Conservation (phyloP, 176 grass and related monocot species). For the Saccharum spontaneum region DNA sequence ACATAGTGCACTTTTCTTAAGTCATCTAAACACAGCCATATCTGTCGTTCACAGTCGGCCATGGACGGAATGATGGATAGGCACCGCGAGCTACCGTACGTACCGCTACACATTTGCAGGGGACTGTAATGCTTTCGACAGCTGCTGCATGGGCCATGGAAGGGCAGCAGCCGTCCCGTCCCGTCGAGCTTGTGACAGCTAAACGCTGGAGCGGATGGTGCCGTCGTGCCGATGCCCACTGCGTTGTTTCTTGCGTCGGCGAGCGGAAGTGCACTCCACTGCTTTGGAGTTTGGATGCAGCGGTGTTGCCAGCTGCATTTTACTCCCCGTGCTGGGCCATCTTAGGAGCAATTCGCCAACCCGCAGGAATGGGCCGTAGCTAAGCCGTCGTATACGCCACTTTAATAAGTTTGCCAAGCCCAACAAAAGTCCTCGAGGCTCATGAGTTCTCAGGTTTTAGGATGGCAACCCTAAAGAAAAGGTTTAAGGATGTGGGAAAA, state of each 20-base stretch:
- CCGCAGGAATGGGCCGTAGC: background rate
- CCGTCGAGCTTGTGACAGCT: too few species aligned
- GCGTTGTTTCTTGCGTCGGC: background rate
- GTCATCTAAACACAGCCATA: too few species aligned
- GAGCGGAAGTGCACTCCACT: background rate
- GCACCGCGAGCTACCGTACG: background rate
- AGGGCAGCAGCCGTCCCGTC: background rate
- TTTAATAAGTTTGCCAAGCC: too few species aligned
- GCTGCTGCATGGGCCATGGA: background rate
- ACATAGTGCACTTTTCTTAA: too few species aligned
- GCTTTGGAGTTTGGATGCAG: too few species aligned
- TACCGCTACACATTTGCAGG: background rate
- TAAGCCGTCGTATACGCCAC: background rate
- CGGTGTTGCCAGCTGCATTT: too few species aligned
- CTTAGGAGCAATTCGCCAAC: background rate
- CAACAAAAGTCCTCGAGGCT: background rate
- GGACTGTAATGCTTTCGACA: background rate
- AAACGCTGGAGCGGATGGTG: too few species aligned
- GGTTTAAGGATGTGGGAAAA: too few species aligned
- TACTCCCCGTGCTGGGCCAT: too few species aligned
- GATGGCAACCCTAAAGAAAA: too few species aligned
- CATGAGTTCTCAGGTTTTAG: too few species aligned
- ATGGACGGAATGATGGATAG: background rate
- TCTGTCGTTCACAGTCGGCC: too few species aligned
- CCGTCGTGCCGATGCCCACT: background rate